These are phyloP conservation scores for Cystobasidiaceae sp. DNA, from an alignment of 1,284 basidiomycete species.

Conservation along the genomic window DNA sequence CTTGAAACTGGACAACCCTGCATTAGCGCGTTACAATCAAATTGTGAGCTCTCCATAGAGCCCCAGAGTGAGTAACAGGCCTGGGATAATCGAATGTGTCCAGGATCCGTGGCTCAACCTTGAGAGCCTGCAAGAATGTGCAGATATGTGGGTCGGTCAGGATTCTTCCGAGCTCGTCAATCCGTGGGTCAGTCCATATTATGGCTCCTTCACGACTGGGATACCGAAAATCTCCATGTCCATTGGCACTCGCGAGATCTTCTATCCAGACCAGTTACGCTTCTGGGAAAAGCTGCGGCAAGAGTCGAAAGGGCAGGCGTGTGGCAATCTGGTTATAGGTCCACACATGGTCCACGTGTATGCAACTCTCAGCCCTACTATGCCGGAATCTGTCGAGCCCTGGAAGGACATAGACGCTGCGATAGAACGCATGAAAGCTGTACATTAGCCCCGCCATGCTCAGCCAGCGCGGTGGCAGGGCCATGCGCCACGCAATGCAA, in stretches of 20 bases:
- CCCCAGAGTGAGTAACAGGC: too few species aligned
- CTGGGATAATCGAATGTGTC: not conserved
- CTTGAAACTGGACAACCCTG: not conserved
- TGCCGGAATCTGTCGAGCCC: not conserved
- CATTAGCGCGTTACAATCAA: not conserved
- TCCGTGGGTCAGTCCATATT: not conserved
- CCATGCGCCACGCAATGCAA: too few species aligned
- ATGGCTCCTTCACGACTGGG: not conserved
- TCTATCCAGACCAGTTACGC: not conserved
- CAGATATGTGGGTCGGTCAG: not conserved
- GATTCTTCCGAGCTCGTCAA: not conserved
- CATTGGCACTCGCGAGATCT: not conserved
- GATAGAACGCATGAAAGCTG: too few species aligned
- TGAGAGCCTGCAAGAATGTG: not conserved
- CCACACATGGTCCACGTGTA: not conserved
- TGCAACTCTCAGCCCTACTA: not conserved
- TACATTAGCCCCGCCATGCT: too few species aligned
- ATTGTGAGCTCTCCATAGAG: not conserved
- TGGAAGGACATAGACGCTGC: not conserved
- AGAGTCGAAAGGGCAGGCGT: not conserved
- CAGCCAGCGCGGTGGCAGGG: too few species aligned
- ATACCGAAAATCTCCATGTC: not conserved
- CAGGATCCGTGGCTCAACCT: not conserved
- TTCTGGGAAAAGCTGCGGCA: not conserved
- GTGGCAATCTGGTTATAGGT: not conserved